Percentiles rank a stretch among this genome's conserved stretches.
Evolutionary conservation across 805 yeast genomes (phyloP).

Genomic region (Pichia phayaonensis): DNA sequence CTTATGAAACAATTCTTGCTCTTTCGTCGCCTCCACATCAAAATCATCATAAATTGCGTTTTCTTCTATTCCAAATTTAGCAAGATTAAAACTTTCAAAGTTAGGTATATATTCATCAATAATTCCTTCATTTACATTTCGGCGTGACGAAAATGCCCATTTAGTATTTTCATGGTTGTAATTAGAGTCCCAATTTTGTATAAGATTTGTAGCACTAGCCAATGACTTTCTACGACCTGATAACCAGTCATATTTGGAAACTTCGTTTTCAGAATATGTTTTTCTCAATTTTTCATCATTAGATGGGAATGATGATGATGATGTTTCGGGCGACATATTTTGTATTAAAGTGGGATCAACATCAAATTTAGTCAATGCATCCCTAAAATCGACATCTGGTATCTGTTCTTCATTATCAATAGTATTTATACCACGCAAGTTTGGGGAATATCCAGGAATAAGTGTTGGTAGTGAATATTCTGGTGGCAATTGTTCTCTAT

Average conservation of each 20-base stretch:
- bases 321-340: background rate
- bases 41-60: conserved; percentile 2
- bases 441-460: conserved; percentile 13
- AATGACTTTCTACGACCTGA: conserved; percentile 17
- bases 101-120: conserved; percentile 77
- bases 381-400: conserved; percentile 19
- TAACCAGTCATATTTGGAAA: conserved; percentile 46
- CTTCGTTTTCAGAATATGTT: conserved; percentile 60
- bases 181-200: background rate
- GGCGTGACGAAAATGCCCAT: background rate
- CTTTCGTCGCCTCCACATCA: conserved; percentile 1
- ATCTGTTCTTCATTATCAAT: conserved; percentile 27
- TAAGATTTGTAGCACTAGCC: background rate
- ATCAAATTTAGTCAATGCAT: conserved; percentile 13
- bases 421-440: conserved; percentile 17
- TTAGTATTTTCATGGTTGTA: background rate
- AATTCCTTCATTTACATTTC: conserved; percentile 34
- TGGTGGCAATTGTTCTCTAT: conserved; percentile 11
- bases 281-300: conserved; percentile 32
- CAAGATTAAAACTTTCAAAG: conserved; percentile 31
- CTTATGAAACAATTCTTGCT: background rate
- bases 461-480: conserved; percentile 16
- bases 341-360: background rate
- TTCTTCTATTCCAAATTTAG: conserved; percentile 15
- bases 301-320: background rate